Conservation (phyloP, 345 rosid genomes). For the Salix suchowensis region DNA sequence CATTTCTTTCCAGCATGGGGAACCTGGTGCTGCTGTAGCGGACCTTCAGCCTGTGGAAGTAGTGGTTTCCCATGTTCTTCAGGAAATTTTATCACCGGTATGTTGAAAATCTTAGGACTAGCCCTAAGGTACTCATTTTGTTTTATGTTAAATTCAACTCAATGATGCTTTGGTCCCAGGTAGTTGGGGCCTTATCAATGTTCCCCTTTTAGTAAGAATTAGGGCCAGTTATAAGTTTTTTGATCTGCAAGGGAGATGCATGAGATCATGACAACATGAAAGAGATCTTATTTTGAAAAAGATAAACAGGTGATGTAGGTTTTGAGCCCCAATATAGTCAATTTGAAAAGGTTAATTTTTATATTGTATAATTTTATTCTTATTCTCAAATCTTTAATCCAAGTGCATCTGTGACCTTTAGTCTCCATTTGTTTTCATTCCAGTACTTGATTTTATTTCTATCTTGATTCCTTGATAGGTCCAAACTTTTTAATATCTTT, state of each 20-base stretch:
- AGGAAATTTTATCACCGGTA: slow-evolving; percentile 77
- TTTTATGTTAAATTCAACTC: neutral
- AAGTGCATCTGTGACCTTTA: neutral
- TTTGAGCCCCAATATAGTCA: neutral
- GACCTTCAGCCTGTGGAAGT: slow-evolving; percentile 82
- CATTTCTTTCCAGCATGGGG: slow-evolving; percentile 66
- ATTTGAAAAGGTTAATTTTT: neutral
- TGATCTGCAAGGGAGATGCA: neutral
- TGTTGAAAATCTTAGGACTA: slow-evolving; percentile 18
- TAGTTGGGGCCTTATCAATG: neutral
- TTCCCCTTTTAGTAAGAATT: neutral
- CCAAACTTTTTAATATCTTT: neutral
- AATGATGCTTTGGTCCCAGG: neutral
- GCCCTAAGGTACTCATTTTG: neutral
- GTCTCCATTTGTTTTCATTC: neutral
- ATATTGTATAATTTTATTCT: neutral
- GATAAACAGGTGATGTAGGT: neutral
- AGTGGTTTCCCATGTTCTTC: slow-evolving; percentile 81
- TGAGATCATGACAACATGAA: neutral
- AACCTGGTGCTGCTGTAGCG: slow-evolving; percentile 88
- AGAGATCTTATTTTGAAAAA: neutral
- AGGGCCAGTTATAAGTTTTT: neutral
- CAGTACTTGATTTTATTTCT: neutral
- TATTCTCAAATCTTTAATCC: neutral
- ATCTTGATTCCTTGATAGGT: neutral